phyloP scores from a whole-genome alignment of 441 rosid species.

The Adansonia madagascariensis region DNA sequence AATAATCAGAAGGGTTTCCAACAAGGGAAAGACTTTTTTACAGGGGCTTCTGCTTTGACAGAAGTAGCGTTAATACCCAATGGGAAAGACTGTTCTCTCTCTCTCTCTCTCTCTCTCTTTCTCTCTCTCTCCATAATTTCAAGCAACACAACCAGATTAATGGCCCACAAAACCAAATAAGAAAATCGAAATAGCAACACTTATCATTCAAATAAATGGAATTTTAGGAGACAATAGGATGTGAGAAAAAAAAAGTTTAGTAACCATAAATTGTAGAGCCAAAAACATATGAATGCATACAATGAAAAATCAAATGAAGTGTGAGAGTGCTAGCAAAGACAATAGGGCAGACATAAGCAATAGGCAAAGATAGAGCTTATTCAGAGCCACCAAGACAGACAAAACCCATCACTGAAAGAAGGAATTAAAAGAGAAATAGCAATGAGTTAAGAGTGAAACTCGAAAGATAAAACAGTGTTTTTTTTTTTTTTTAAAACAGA shows the following conservation, averaged over 20 bases:
- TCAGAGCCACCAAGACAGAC: not conserved
- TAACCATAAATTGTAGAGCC: not conserved
- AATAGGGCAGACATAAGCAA: not conserved
- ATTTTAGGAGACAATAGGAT: too few relatives aligned
- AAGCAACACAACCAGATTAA: not conserved
- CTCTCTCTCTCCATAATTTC: not conserved
- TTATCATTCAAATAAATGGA: slow-evolving; percentile 11
- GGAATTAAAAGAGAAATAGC: too few relatives aligned
- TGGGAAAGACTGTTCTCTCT: slow-evolving; percentile 15
- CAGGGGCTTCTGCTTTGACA: slow-evolving; percentile 22
- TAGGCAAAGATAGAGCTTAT: not conserved
- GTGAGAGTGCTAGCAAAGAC: not conserved
- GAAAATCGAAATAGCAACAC: not conserved
- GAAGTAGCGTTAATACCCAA: slow-evolving; percentile 27
- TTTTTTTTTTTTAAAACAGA: not conserved
- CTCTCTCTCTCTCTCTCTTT: not conserved
- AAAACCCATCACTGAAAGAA: not conserved
- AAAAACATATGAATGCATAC: slow-evolving; percentile 4
- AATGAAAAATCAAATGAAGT: not conserved
- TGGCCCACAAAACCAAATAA: not conserved
- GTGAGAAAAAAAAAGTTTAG: too few relatives aligned
- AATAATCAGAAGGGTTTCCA: slow-evolving; percentile 2
- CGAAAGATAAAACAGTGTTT: too few relatives aligned
- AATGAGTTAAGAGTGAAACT: too few relatives aligned
- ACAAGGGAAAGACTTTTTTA: slow-evolving; percentile 18